Percentiles rank a stretch among this genome's conserved stretches.
Conservation (phyloP, 306 rosid species). For the Trifolium repens region DNA sequence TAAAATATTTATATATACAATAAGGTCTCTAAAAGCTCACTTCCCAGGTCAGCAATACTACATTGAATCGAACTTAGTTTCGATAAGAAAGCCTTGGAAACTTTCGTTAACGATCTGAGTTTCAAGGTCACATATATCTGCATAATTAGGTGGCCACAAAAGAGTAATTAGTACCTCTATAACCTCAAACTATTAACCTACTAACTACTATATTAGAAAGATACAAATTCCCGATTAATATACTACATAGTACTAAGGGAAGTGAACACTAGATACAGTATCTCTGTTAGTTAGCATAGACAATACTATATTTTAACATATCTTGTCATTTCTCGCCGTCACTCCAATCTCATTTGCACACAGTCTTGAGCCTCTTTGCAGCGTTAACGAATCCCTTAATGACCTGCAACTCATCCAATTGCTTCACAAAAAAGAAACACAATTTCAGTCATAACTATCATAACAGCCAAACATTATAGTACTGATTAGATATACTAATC, state of each 20-base stretch:
- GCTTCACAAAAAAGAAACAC: slow-evolving; percentile 54
- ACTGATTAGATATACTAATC: neutral
- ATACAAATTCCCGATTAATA: slow-evolving; percentile 54
- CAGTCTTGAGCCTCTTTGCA: slow-evolving; percentile 86
- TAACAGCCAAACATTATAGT: neutral
- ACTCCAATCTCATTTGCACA: slow-evolving; percentile 74
- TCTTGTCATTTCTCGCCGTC: slow-evolving; percentile 29
- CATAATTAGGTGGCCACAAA: slow-evolving; percentile 63
- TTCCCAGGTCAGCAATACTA: slow-evolving; percentile 70
- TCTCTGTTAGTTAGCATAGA: slow-evolving; percentile 82
- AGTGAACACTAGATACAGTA: slow-evolving; percentile 54
- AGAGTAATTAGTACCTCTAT: slow-evolving; percentile 62
- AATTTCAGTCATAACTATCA: slow-evolving; percentile 23
- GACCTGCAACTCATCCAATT: slow-evolving; percentile 98
- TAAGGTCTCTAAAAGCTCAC: slow-evolving; percentile 51
- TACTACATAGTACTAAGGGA: slow-evolving; percentile 64
- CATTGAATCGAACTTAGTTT: slow-evolving; percentile 55
- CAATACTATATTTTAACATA: slow-evolving; percentile 40
- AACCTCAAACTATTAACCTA: slow-evolving; percentile 50
- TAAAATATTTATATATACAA: slow-evolving; percentile 58
- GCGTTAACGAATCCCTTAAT: slow-evolving; percentile 93
- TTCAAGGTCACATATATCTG: slow-evolving; percentile 65
- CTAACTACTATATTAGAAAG: slow-evolving; percentile 56
- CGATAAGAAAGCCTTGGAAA: slow-evolving; percentile 51
- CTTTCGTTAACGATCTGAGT: slow-evolving; percentile 54